phyloP scores from a whole-genome alignment of 2,329 filamentous ascomycete species.

The Xylaria sp. region DNA sequence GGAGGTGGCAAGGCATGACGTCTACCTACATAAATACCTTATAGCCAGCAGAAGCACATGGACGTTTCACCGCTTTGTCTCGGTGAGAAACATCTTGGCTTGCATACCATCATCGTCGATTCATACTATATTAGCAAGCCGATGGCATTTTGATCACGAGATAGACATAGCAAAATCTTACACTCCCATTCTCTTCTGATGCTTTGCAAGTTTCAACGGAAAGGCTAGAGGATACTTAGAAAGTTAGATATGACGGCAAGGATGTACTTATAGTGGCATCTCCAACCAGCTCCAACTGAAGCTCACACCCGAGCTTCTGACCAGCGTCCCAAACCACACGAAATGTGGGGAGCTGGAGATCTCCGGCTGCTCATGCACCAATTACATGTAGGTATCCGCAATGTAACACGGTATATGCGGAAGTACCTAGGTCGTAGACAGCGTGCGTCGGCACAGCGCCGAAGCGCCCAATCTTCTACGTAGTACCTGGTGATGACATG shows the following conservation, averaged over 20 bases:
- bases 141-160: background rate
- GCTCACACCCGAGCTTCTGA: slow-evolving; percentile 9
- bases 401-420: slow-evolving; percentile 18
- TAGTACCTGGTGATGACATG: too few relatives aligned
- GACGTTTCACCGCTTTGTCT: slow-evolving; percentile 13
- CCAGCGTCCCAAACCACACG: slow-evolving; percentile 15
- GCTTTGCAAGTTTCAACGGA: too few relatives aligned
- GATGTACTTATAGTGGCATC: too few relatives aligned
- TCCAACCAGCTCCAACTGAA: slow-evolving; percentile 11
- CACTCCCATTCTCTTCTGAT: background rate
- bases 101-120: too few relatives aligned
- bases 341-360: slow-evolving; percentile 26
- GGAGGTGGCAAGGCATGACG: slow-evolving; percentile 28
- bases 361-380: slow-evolving; percentile 15
- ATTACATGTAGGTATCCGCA: slow-evolving; percentile 6
- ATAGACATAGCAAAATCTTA: background rate
- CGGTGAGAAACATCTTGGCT: slow-evolving; percentile 2
- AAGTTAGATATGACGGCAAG: too few relatives aligned
- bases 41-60: slow-evolving; percentile 6
- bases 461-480: too few relatives aligned
- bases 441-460: too few relatives aligned
- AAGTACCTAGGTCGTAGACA: too few relatives aligned
- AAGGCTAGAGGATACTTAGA: too few relatives aligned
- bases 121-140: background rate
- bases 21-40: slow-evolving; percentile 22